These are phyloP conservation scores for Barbarea vulgaris DNA, from an alignment of 345 rosid genomes.

Conservation along the genomic window DNA sequence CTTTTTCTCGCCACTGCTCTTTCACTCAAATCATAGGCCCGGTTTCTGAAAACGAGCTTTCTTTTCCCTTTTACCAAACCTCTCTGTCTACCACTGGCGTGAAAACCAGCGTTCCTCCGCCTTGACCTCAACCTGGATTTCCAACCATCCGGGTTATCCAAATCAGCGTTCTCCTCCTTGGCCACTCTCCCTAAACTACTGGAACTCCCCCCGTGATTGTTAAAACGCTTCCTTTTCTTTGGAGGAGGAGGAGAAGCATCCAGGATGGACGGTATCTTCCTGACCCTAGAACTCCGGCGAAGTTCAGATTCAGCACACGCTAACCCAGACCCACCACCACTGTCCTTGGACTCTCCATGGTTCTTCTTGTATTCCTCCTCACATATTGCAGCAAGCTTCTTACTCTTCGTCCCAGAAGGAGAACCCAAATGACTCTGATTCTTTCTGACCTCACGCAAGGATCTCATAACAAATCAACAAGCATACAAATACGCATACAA, in stretches of 20 bases:
- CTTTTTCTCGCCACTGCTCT: slow-evolving; percentile 25
- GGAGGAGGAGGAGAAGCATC: slow-evolving; percentile 83
- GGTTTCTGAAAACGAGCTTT: slow-evolving; percentile 55
- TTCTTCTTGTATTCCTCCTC: slow-evolving; percentile 72
- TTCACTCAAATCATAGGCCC: slow-evolving; percentile 28
- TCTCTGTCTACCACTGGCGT: slow-evolving; percentile 40
- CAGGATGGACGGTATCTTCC: slow-evolving; percentile 65
- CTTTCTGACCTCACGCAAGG: slow-evolving; percentile 50
- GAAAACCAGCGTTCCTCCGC: slow-evolving; percentile 39
- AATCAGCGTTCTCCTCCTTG: slow-evolving; percentile 46
- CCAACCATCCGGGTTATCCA: slow-evolving; percentile 59
- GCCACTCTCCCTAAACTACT: slow-evolving; percentile 25
- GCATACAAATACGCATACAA: slow-evolving; percentile 3
- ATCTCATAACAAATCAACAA: slow-evolving; percentile 57
- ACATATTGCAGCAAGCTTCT: slow-evolving; percentile 86
- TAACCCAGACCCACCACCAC: slow-evolving; percentile 36
- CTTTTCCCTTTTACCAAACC: slow-evolving; percentile 47
- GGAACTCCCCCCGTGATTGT: slow-evolving; percentile 36
- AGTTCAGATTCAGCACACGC: slow-evolving; percentile 50
- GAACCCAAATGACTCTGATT: slow-evolving; percentile 45
- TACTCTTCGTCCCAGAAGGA: slow-evolving; percentile 73
- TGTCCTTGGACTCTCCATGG: slow-evolving; percentile 53
- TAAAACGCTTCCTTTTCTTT: slow-evolving; percentile 54
- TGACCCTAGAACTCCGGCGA: slow-evolving; percentile 77
- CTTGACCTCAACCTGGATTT: slow-evolving; percentile 64